Evolutionary conservation across 106 monocot genomes (phyloP).

Genomic region (Dendrobium officinale): DNA sequence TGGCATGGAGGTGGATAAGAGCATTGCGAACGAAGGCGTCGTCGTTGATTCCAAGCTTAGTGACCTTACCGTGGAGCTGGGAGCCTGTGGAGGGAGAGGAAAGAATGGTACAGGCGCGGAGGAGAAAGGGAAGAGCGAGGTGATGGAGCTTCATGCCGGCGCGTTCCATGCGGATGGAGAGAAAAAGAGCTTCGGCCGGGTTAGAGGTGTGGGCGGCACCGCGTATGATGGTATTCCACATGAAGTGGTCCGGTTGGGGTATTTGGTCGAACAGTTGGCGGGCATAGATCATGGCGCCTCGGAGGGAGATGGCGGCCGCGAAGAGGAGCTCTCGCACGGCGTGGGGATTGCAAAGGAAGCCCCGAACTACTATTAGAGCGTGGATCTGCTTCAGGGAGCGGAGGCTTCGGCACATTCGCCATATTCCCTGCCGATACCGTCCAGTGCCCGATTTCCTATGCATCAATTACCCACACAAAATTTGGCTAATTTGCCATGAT

Average conservation of each 20-base stretch:
- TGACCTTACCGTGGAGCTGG: conserved; percentile 31
- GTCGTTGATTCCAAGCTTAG: conserved; percentile 26
- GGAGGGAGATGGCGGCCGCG: conserved; percentile 43
- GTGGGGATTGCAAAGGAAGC: conserved; percentile 22
- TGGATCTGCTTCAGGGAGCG: conserved; percentile 46
- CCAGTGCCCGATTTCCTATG: conserved; percentile 14
- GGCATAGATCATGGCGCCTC: conserved; percentile 39
- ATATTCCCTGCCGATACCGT: conserved; percentile 6
- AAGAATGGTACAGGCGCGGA: conserved; percentile 38
- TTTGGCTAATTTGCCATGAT: too few species aligned
- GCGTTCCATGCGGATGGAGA: conserved; percentile 31
- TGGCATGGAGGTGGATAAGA: conserved; percentile 48
- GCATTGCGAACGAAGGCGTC: conserved; percentile 34
- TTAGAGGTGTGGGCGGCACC: conserved; percentile 40
- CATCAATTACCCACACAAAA: not conserved
- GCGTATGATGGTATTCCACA: conserved; percentile 59
- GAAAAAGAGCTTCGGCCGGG: conserved; percentile 34
- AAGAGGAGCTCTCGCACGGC: conserved; percentile 46
- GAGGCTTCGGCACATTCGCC: conserved; percentile 40
- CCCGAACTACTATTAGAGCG: conserved; percentile 18
- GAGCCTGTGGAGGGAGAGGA: conserved; percentile 6
- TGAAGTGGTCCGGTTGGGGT: conserved; percentile 46
- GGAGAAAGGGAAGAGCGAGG: conserved; percentile 54
- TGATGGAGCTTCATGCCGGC: conserved; percentile 12
- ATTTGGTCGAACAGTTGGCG: conserved; percentile 36